Evolutionary conservation across 1,284 basidiomycete species (phyloP), one percentile per base, ranked within the genome.

Genomic region (Sutorius eximius): DNA sequence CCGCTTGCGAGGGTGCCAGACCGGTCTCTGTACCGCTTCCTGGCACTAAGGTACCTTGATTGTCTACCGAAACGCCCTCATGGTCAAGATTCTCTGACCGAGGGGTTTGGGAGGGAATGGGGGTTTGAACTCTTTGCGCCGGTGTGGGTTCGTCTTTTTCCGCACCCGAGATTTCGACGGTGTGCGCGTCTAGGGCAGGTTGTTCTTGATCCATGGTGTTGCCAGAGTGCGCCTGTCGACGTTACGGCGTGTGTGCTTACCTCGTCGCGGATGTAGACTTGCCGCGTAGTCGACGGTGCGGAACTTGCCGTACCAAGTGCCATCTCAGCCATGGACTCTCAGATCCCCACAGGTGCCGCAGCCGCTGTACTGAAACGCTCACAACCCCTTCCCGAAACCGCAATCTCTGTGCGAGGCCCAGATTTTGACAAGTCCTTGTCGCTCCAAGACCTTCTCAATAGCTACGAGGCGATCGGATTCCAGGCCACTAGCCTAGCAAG

Each of bases 391-490:
- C 82, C 91, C 9, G 77, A 80, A 7, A 75, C 83, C 50, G 85
- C 90, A 0, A 74, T 91, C 10, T 79, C 91, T 30, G 91, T 98
- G 27, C 75, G 85, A 67, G 96, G 96, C 0, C 97, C 97, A 5
- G 83, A 96, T 73, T 91, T 98, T 64, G 90, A 93, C 58, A 71
- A 83, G 34, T 74, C 79, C 8, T 71, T 88, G 37, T 85, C 87
- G 42, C 77, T 98, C 29, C 78, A 87, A 45, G 76, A 82, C 36
- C 81, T 99, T 60, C 73, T 99, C 41, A 71, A 76, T 41, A 87
- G 83, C 64, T 98, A 97, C 75, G 85, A 90, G 66, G 83, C 86
- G 20, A 97, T 98, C 50, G 96, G 96, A 15, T 99, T 99, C 69
- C 96, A 99, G 71, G 96, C 96, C 15, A 94, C 88, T 43, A 95